A percentile compares a stretch with the other conserved stretches of the same genome.
phyloP scores from a whole-genome alignment of 805 yeast species.

The Nakazawaea ishiwadae region DNA sequence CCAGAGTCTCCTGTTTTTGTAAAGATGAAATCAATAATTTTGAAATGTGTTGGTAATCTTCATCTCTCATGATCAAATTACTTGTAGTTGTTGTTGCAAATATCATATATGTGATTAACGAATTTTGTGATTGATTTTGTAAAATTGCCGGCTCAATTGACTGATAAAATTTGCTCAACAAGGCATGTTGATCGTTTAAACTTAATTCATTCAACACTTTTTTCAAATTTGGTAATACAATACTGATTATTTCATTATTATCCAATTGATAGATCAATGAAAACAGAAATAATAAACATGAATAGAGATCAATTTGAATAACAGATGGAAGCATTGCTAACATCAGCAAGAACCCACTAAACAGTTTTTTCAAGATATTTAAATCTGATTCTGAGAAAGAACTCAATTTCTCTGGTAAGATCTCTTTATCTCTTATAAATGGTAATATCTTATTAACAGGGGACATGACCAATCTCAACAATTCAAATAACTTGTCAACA shows the following conservation, averaged over 20 bases:
- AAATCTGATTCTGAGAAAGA: constrained; percentile 28
- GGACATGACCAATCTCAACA: constrained; percentile 63
- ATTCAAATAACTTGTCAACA: constrained; percentile 79
- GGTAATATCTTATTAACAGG: constrained; percentile 61
- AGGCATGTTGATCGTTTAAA: constrained; percentile 21
- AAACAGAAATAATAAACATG: constrained; percentile 63
- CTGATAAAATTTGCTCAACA: constrained; percentile 32
- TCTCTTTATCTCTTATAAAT: constrained; percentile 44
- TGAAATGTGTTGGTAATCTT: constrained; percentile 33
- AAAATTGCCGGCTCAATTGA: constrained; percentile 26
- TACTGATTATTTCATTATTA: constrained; percentile 40
- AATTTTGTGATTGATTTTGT: constrained; percentile 23
- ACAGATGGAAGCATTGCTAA: constrained; percentile 59
- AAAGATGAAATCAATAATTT: constrained; percentile 31
- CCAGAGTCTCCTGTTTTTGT: constrained; percentile 25
- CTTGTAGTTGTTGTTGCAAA: constrained; percentile 36
- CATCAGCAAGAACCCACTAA: constrained; percentile 55
- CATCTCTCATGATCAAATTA: constrained; percentile 24
- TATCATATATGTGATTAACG: constrained; percentile 39
- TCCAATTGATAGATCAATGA: constrained; percentile 48
- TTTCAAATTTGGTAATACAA: constrained; percentile 47
- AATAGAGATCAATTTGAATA: constrained; percentile 64
- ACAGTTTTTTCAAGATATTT: constrained; percentile 41
- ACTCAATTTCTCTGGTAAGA: constrained; percentile 21
- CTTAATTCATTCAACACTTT: constrained; percentile 31